Evolutionary conservation across 306 rosid genomes (phyloP), one percentile per base, ranked within the genome.

Genomic region (Acmispon strigosus): DNA sequence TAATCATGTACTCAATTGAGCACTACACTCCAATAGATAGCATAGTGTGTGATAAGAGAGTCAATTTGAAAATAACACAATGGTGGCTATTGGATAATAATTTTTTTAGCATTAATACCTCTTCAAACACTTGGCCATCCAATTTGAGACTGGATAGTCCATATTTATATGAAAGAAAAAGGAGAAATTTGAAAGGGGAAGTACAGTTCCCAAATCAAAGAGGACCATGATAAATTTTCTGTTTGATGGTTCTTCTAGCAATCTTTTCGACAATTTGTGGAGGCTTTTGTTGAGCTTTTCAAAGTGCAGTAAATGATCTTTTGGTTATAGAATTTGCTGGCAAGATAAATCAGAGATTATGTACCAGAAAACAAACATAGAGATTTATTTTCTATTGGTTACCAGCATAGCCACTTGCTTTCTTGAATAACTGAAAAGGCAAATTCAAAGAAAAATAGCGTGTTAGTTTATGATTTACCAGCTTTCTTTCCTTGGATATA

Each of bases 401-500:
- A 42, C 52, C 13, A 36, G 44, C 51, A 39, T 47, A 59, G 36
- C 22, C 10, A 24, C 17, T n/a, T 62, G 17, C 15, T 20, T 53
- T 49, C 45, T 56, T 66, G 10, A 63, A 3, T 12, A 29, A 39
- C 39, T 49, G 36, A 70, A 41, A 62, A 61, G 8, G 29, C 51
- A 57, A 58, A 13, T 66, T 75, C 14, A 29, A 51, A 49, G 34
- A 13, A 43, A 24, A 52, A 18, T 67, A 53, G 41, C 22, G 5
- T 36, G 6, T 8, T 41, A 12, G 17, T 22, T 47, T 24, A 15
- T 64, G 63, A 57, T 72, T 56, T 10, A 6, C 1, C 49, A 18
- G 49, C 17, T 13, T 62, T 29, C 60, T 74, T 53, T 76, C 19
- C 62, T 68, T 39, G 19, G 43, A 73, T 19, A 69, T 68, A 77